phyloP scores from a whole-genome alignment of 192 early-diverging fungal species.

The Dimargaris cristalligena region DNA sequence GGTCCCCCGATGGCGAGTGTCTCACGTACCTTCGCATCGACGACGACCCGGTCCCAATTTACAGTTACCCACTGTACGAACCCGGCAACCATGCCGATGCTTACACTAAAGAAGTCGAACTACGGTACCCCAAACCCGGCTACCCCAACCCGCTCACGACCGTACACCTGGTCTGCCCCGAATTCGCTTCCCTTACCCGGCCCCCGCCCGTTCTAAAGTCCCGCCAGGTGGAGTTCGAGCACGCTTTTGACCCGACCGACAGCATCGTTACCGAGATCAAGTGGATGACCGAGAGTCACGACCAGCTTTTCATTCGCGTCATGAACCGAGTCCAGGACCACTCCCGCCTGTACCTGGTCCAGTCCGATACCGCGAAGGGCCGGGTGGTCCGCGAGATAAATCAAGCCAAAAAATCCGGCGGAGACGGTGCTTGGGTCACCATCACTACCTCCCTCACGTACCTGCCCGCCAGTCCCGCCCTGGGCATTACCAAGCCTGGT shows the following conservation, averaged over 20 bases:
- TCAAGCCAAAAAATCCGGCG: slow-evolving; percentile 20
- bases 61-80: slow-evolving; percentile 53
- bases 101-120: slow-evolving; percentile 51
- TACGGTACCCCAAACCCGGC: slow-evolving; percentile 90
- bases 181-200: slow-evolving; percentile 15
- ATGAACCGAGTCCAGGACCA: slow-evolving; percentile 87
- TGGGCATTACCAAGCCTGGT: slow-evolving; percentile 21
- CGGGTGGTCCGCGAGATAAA: slow-evolving; percentile 39
- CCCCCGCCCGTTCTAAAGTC: slow-evolving; percentile 12
- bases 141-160: slow-evolving; percentile 65
- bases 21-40: slow-evolving; percentile 77
- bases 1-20: slow-evolving; percentile 62
- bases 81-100: slow-evolving; percentile 31
- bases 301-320: slow-evolving; percentile 47
- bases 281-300: slow-evolving; percentile 54
- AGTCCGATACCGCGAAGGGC: slow-evolving; percentile 21
- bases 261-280: slow-evolving; percentile 62
- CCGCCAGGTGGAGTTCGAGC: slow-evolving; percentile 24
- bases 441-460: slow-evolving; percentile 24
- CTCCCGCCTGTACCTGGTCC: slow-evolving; percentile 46
- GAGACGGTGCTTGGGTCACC: slow-evolving; percentile 64
- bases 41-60: slow-evolving; percentile 67
- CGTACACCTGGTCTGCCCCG: slow-evolving; percentile 45
- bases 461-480: slow-evolving; percentile 16
- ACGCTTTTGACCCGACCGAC: slow-evolving; percentile 36